phyloP scores from a whole-genome alignment of 2,329 filamentous ascomycete species.

The Stachybotrys chlorohalonatus region DNA sequence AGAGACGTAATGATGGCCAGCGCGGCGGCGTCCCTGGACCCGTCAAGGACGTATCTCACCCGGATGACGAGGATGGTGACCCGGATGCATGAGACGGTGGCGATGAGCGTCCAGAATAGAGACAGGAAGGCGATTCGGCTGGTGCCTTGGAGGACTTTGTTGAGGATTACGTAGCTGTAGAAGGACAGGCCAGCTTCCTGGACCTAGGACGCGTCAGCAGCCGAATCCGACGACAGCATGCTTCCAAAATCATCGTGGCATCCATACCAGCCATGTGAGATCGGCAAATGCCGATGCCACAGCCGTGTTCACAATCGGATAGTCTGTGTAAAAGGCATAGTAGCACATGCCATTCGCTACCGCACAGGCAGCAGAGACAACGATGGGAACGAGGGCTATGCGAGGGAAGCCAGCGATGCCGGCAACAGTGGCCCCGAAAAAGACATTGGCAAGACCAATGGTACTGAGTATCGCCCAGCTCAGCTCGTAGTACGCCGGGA shows the following conservation, averaged over 20 bases:
- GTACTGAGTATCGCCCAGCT: constrained; percentile 36
- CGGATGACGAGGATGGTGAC: constrained; percentile 24
- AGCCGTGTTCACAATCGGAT: constrained; percentile 13
- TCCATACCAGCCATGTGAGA: constrained; percentile 28
- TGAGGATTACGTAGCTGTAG: constrained; percentile 44
- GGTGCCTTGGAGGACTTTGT: constrained; percentile 36
- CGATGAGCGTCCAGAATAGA: constrained; percentile 49
- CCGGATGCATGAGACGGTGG: constrained; percentile 40
- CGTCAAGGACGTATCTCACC: constrained; percentile 17
- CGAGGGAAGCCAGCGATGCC: constrained; percentile 29
- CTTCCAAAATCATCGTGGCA: background rate
- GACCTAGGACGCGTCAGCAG: constrained; percentile 15
- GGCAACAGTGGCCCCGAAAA: constrained; percentile 27
- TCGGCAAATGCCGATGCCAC: constrained; percentile 29
- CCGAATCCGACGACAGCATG: rapidly evolving
- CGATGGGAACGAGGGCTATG: constrained; percentile 28
- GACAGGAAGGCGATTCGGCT: constrained; percentile 33
- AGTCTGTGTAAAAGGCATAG: constrained; percentile 28
- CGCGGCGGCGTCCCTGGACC: constrained; percentile 12
- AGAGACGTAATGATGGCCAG: constrained; percentile 22
- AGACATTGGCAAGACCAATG: constrained; percentile 28
- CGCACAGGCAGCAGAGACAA: constrained; percentile 26
- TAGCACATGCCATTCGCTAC: constrained; percentile 34
- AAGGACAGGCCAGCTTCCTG: constrained; percentile 35
- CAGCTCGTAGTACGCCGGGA: constrained; percentile 27